These are phyloP conservation scores for Sicyos edulis DNA, from an alignment of 306 rosid species.

Conservation along the genomic window DNA sequence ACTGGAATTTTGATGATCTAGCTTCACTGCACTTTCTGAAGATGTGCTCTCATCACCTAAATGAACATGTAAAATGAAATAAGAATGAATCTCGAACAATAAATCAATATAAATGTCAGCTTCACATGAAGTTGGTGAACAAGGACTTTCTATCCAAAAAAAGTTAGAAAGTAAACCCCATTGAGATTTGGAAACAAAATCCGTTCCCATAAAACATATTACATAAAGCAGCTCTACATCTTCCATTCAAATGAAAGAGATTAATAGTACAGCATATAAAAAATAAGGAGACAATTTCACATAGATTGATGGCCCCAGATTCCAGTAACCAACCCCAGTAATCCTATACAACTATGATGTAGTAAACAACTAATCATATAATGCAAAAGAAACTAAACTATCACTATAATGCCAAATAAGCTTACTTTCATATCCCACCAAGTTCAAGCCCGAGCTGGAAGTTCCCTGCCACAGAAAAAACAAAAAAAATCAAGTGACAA, in stretches of 20 bases:
- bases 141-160: not conserved
- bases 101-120: conserved; percentile 2
- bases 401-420: not conserved
- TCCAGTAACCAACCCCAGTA: conserved; percentile 2
- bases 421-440: conserved; percentile 76
- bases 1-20: conserved; percentile 43
- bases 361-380: not conserved
- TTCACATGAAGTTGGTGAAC: not conserved
- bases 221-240: not conserved
- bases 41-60: conserved; percentile 60
- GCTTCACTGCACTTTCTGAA: conserved; percentile 42
- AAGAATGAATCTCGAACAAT: not conserved
- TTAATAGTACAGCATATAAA: not conserved
- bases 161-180: not conserved
- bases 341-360: not conserved
- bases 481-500: conserved; percentile 15
- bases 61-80: not conserved
- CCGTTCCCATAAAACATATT: not conserved
- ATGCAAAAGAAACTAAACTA: conserved; percentile 17
- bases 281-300: not conserved
- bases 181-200: not conserved
- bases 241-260: conserved; percentile 8
- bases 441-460: conserved; percentile 36
- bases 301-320: not conserved
- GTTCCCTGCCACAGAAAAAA: conserved; percentile 39